Evolutionary conservation across 1,284 basidiomycete genomes (phyloP).

Genomic region (Leccinum fuscescens): DNA sequence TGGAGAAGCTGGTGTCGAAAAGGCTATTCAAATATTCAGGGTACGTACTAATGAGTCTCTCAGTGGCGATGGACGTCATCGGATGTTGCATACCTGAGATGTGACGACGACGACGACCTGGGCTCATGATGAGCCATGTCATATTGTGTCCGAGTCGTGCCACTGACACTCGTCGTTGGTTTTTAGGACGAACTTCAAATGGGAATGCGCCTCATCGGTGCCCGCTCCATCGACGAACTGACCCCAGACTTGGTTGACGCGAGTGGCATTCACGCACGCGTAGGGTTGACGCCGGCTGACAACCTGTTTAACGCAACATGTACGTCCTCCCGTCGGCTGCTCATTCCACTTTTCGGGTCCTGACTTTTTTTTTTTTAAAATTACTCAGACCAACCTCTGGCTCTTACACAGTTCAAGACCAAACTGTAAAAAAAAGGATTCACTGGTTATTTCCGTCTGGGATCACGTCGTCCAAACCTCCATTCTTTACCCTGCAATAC

Average conservation of each 20-base stretch:
- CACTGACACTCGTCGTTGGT: background rate
- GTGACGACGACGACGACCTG: background rate
- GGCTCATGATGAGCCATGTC: background rate
- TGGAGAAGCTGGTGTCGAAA: conserved; percentile 58
- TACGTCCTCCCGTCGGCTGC: conserved; percentile 32
- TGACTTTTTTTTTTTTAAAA: background rate
- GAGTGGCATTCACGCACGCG: conserved; percentile 41
- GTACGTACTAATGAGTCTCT: conserved; percentile 15
- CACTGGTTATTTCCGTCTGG: background rate
- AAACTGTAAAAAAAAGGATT: conserved; percentile 15
- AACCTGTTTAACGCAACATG: conserved; percentile 53
- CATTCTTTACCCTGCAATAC: background rate
- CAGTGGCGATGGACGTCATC: background rate
- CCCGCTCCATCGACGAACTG: conserved; percentile 51
- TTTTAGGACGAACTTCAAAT: conserved; percentile 56
- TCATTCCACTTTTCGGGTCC: background rate
- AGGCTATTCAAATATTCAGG: conserved; percentile 49
- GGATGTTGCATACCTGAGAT: conserved; percentile 9
- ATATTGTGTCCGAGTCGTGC: background rate
- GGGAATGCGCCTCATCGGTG: conserved; percentile 64
- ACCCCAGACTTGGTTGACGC: conserved; percentile 56
- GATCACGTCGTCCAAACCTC: background rate
- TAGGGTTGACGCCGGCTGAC: conserved; percentile 42
- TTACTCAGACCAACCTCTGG: conserved; percentile 32
- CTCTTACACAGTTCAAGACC: conserved; percentile 30